Evolutionary conservation across 176 grass and related monocot genomes (phyloP), one percentile per base, ranked within the genome.

Genomic region (Oryza meyeriana): DNA sequence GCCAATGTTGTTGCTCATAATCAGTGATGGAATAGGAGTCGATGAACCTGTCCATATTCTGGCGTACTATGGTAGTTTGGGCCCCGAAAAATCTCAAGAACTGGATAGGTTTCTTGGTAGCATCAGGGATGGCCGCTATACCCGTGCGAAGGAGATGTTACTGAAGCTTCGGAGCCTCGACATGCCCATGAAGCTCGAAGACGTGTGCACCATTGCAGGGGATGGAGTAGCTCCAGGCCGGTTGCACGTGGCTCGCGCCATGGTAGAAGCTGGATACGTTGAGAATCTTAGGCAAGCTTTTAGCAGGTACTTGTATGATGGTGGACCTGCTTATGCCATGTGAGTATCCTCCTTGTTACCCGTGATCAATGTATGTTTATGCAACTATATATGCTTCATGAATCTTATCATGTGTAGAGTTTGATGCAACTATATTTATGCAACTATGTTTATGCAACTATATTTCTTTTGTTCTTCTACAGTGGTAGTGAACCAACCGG

Each of bases 241-340:
- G 30, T 36, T 97, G 50, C 94, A 97, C 39, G 89, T 97, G 26
- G 94, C 91, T 32, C 89, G 89, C 59, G 89, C 89, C 12, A 94
- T 97, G 94, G 87, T 97, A n/a, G 75, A 91, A 74, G 87, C 94
- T 69, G 87, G 94, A 42, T 91, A 91, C 85, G 91, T 97, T 20
- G 89, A 89, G 5, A 91, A 88, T 77, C 32, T 94, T 59, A 93
- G 71, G 71, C 91, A 91, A 76, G 86, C 94, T 17, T 97, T 97
- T 64, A 97, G 78, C 82, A 87, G 78, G 75, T 97, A 94, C 77
- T 58, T 97, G 31, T 89, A 86, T 24, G 91, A 94, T 4, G 84
- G 91, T 9, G 91, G 94, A 26, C 94, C 91, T 62, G 89, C 94
- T 66, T 94, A 97, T 84, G 91, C 94, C 45, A 89, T 75, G 91